Evolutionary conservation across 78 protist species (phyloP).

Genomic region (Dictyostelium brefeldianum): DNA sequence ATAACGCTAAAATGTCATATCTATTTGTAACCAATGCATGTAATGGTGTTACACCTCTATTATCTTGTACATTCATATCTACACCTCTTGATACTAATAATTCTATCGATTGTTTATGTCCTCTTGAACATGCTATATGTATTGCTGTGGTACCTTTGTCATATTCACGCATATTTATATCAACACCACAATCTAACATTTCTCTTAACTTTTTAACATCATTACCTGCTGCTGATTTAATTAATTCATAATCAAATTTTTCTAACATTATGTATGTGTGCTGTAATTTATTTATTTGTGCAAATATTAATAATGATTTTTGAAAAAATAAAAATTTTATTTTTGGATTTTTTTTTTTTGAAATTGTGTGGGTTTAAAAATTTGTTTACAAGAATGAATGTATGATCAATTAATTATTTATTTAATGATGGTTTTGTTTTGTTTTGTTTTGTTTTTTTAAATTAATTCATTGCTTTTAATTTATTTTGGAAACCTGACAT

Average conservation of each 20-base stretch:
- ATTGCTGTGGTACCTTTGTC: constrained; percentile 75
- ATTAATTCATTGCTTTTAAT: too few species aligned
- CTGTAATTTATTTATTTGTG: background rate
- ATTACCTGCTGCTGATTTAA: constrained; percentile 52
- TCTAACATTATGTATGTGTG: background rate
- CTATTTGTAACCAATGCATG: constrained; percentile 61
- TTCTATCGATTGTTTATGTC: constrained; percentile 61
- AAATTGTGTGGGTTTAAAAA: background rate
- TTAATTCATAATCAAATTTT: constrained; percentile 73
- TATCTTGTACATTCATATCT: constrained; percentile 67
- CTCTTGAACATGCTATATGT: constrained; percentile 73
- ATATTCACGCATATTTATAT: constrained; percentile 60
- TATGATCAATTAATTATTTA: too few species aligned
- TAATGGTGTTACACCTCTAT: constrained; percentile 59
- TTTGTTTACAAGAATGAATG: too few species aligned
- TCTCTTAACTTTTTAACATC: constrained; percentile 67
- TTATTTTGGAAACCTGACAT: too few species aligned
- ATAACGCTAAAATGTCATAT: constrained; percentile 60
- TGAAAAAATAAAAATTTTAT: background rate
- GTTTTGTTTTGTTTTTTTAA: too few species aligned
- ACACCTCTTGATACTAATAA: constrained; percentile 66
- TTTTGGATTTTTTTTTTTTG: background rate
- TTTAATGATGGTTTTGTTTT: too few species aligned
- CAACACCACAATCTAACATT: constrained; percentile 73
- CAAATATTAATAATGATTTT: background rate